Base-by-base conservation (phyloP, 352 stramenopile species). In the Globisporangium cylindrosporum region DNA sequence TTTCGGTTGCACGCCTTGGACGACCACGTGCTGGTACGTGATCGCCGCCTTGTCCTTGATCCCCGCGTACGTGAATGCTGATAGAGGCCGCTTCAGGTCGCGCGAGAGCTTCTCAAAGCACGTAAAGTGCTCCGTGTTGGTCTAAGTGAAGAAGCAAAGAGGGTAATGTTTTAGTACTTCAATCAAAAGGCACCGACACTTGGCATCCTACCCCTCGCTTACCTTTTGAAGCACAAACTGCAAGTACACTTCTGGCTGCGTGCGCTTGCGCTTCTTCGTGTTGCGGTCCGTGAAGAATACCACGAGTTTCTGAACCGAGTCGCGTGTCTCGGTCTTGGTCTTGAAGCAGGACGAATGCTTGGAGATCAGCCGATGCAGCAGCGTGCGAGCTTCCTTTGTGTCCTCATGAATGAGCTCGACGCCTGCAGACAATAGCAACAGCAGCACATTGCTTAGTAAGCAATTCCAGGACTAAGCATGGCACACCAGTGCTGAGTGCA, bases 41-140 rank as follows among this genome's bases (percentile, higher is more conserved):
- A 92, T 64, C 1, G 87, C 87, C 2, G 70, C 75, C 61, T 93
- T 93, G 73, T 93, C 87, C 64, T 95, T 95, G 9, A 82, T 92
- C 0, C 85, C 85, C 18, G 87, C 80, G 48, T 84, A 89, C 46
- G 73, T 79, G 64, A 93, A 91, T 9, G 78, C 78, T 1, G 82
- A 84, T 9, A 86, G 64, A 0, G 85, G 76, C 3, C 75, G 69
- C 41, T 80, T 75, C 25, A 92, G 73, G 4, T 58, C 51, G 0
- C 79, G 75, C 10, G 79, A 64, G 20, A 93, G 64, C 18, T 73
- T 78, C 41, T 95, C 87, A 20, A 95, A 80, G 67, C 77, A 89
- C 20, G 77, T 38, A 49, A 93, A 93, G 55, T 93, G 87, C 60
- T 95, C 84, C 15, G 82, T 53, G 64, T 95, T 91, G 15, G 68